Conservation (phyloP, 2,329 filamentous ascomycete species). For the Claviceps maximensis region DNA sequence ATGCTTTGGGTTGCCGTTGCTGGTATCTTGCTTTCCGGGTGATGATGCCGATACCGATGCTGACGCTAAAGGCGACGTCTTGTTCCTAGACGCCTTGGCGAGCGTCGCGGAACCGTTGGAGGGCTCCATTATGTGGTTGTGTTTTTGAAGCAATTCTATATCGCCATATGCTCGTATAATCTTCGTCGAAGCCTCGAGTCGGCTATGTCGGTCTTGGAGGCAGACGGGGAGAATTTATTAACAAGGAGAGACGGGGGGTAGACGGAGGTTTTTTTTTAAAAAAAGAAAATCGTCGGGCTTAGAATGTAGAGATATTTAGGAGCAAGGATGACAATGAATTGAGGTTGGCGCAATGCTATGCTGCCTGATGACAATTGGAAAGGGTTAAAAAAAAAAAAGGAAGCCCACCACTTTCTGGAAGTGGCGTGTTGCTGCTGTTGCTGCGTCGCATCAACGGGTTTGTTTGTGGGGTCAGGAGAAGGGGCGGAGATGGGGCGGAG, state of each 20-base stretch:
- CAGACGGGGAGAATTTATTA: too few species aligned
- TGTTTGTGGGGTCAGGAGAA: background rate
- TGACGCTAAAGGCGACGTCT: constrained; percentile 6
- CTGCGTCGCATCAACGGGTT: background rate
- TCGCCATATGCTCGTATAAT: background rate
- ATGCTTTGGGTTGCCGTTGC: constrained; percentile 17
- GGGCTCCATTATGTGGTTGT: constrained; percentile 9
- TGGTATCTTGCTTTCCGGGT: constrained; percentile 9
- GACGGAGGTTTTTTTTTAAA: too few species aligned
- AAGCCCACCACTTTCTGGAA: background rate
- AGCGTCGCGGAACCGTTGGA: constrained; percentile 21
- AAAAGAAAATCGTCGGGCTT: too few species aligned
- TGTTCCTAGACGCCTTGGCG: constrained; percentile 18
- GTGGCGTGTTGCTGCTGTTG: background rate
- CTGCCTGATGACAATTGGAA: too few species aligned
- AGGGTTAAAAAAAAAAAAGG: too few species aligned
- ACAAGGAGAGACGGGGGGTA: too few species aligned
- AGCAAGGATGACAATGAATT: too few species aligned
- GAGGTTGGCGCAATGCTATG: too few species aligned
- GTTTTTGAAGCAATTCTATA: background rate
- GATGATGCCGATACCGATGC: too few species aligned
- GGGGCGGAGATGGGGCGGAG: background rate
- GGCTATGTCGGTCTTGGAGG: too few species aligned
- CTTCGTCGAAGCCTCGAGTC: too few species aligned
- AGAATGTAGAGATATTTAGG: too few species aligned